Percentiles rank a stretch among this genome's conserved stretches.
phyloP scores from a whole-genome alignment of 129 eudicot genomes.

The Tagetes erecta region DNA sequence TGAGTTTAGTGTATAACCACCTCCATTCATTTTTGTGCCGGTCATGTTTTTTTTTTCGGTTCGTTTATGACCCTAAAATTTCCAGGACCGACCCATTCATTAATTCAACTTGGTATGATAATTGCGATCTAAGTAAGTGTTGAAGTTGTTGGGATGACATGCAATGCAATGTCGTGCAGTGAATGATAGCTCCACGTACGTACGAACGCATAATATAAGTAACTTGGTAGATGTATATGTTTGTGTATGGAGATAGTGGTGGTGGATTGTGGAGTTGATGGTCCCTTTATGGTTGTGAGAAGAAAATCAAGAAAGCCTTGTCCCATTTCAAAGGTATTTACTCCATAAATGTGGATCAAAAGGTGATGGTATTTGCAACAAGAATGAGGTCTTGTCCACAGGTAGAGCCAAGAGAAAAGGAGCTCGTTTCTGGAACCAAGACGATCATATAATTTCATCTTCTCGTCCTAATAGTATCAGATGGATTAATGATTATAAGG shows the following conservation, averaged over 20 bases:
- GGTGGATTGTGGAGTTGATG: constrained; percentile 76
- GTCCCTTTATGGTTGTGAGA: constrained; percentile 91
- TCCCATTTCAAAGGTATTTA: constrained; percentile 89
- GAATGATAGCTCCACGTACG: no score
- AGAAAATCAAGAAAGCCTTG: constrained; percentile 77
- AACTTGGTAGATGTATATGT: no score
- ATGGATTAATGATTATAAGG: constrained; percentile 14
- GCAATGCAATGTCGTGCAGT: no score
- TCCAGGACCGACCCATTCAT: no score
- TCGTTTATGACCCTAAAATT: no score
- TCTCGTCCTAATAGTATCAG: background rate
- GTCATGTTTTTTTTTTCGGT: no score
- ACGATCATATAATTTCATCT: constrained; percentile 17
- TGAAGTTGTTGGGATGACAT: no score
- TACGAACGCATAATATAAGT: no score
- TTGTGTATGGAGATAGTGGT: constrained; percentile 36
- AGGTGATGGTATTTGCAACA: constrained; percentile 93
- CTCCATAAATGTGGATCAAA: constrained; percentile 80
- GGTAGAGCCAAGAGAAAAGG: constrained; percentile 72
- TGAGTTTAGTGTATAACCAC: no score
- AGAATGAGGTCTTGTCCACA: constrained; percentile 61
- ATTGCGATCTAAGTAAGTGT: no score
- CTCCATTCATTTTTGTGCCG: no score
- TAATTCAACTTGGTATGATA: no score
- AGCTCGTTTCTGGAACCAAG: constrained; percentile 73